These are phyloP conservation scores for Afroboletus lepidellus DNA, from an alignment of 1,284 basidiomycete species.

Conservation along the genomic window DNA sequence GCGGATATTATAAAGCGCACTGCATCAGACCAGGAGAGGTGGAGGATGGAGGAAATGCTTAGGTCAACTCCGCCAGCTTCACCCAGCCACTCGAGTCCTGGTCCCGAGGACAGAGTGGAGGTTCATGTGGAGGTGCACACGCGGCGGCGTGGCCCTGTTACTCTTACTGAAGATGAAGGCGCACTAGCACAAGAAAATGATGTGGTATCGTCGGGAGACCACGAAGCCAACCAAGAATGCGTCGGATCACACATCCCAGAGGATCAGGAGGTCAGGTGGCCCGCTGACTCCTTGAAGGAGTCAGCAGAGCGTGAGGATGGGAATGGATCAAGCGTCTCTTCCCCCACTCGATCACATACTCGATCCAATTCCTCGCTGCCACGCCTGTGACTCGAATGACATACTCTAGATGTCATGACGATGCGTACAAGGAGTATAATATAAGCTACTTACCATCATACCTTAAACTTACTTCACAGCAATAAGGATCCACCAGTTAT, in stretches of 20 bases:
- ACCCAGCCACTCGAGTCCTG: background rate
- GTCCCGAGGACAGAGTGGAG: conserved; percentile 5
- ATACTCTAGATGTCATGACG: no score
- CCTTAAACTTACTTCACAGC: no score
- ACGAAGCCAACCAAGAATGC: background rate
- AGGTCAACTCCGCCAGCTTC: conserved; percentile 5
- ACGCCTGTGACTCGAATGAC: conserved; percentile 6
- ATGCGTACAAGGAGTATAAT: no score
- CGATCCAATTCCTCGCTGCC: background rate
- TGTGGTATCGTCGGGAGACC: background rate
- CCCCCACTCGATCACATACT: background rate
- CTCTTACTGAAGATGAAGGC: background rate
- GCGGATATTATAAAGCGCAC: conserved; percentile 10
- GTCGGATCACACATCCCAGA: background rate
- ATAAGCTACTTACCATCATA: no score
- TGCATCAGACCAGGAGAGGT: conserved; percentile 27
- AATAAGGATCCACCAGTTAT: no score
- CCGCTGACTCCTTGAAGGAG: background rate
- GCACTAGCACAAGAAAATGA: background rate
- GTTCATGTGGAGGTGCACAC: conserved; percentile 3
- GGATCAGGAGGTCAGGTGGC: background rate
- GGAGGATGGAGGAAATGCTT: conserved; percentile 28
- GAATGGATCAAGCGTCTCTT: background rate
- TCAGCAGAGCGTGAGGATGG: background rate
- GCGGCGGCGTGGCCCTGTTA: background rate